Conservation (phyloP, 2,329 filamentous ascomycete species). For the Phoma sp. region DNA sequence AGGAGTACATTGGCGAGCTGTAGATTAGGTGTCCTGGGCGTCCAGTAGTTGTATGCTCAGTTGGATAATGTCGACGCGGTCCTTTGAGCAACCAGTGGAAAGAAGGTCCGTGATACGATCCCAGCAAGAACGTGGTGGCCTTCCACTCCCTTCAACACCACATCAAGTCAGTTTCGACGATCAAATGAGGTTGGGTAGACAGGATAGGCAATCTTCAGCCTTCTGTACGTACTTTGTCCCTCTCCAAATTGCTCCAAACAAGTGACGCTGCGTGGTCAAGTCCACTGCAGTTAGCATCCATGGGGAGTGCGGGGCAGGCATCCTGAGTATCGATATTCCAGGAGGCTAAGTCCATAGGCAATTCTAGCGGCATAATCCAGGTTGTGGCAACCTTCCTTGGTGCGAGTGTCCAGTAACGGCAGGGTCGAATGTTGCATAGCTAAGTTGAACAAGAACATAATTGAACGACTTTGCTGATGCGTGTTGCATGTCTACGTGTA, state of each 20-base stretch:
- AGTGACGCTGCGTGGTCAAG: conserved; percentile 6
- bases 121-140: not conserved
- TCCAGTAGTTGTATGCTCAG: not conserved
- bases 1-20: not conserved
- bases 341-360: not conserved
- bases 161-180: conserved; percentile 44
- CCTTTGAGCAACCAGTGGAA: not conserved
- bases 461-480: conserved; percentile 34
- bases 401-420: conserved; percentile 11
- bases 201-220: conserved; percentile 36
- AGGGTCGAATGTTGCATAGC: conserved; percentile 23
- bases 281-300: conserved; percentile 18
- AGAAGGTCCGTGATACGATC: not conserved
- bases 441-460: conserved; percentile 35
- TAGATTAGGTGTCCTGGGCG: not conserved
- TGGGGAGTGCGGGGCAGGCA: not conserved
- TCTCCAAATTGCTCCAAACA: not conserved
- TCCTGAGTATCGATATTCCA: not conserved
- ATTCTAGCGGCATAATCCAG: not conserved
- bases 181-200: conserved; percentile 30
- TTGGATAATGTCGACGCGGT: not conserved
- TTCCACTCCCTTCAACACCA: conserved; percentile 31
- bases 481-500: conserved; percentile 30
- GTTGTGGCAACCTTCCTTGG: not conserved
- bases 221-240: conserved; percentile 43